Base-by-base conservation (phyloP, 139 green algal species). In the Coelastrella sp. region DNA sequence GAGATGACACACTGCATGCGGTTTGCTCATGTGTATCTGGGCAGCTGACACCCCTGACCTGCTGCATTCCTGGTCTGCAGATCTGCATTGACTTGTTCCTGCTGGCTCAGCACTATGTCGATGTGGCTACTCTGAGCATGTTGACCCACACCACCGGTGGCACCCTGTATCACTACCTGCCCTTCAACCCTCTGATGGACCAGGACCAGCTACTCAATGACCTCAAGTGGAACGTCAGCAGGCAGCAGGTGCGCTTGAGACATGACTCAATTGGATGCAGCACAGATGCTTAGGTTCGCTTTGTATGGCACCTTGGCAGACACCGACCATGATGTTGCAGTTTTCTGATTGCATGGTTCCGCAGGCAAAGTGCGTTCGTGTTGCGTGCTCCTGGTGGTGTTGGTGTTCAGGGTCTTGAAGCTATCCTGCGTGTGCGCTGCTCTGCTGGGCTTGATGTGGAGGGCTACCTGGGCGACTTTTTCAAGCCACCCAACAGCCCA, bases 151-250 rank as follows among this genome's bases (percentile, higher is more conserved):
- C 72, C 79, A 98, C 97, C 0, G 92, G 92, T 35, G 97, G 97
- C 60, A 94, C 90, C 58, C 79, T 99, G 84, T 96, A 98, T 93
- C 91, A 95, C 82, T 99, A 98, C 93, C 78, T 83, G 59, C 94
- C 94, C 66, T 99, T 97, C 91, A 92, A 80, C 20, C 88, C 94
- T 6, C n/a, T 86, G 6, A 61, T 93, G n/a, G 95, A 98, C 92
- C 93, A 94, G 27, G 95, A 97, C 90, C 93, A 95, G 91, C 92
- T 98, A 35, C 84, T 95, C 66, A 98, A 99, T 91, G 97, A 99
- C 93, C 94, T 99, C 49, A 93, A 94, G 61, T 98, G 96, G 96
- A 96, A 96, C 76, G 83, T 98, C 22, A 86, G 87, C 27, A 91
- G 96, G 68, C 96, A 94, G 20, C 93, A 95, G 93, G 93, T 93